Evolutionary conservation across 2,329 filamentous ascomycete species (phyloP).

Genomic region (Trichophyton schoenleinii): DNA sequence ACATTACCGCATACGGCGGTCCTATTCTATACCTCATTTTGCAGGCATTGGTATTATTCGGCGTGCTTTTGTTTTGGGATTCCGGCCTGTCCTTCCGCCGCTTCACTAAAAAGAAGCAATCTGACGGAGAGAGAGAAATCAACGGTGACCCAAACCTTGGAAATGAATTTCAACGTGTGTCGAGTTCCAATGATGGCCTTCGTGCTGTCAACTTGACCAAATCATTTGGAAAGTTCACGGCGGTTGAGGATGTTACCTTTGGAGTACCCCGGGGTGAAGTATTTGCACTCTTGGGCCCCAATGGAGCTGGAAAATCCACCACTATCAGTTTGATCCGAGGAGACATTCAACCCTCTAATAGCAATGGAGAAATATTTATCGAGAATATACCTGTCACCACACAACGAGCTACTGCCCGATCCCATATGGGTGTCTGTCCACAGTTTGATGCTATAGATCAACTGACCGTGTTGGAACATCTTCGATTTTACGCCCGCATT

Average conservation of each 20-base stretch:
- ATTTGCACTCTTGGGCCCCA: conserved; percentile 79
- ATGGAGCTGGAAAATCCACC: conserved; percentile 83
- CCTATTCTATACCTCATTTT: conserved; percentile 72
- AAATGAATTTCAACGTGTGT: conserved; percentile 52
- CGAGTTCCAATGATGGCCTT: conserved; percentile 52
- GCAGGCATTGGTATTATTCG: conserved; percentile 59
- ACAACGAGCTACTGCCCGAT: conserved; percentile 58
- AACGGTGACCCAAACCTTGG: conserved; percentile 47
- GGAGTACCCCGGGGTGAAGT: conserved; percentile 68
- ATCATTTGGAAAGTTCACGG: conserved; percentile 59
- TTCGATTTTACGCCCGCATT: conserved; percentile 75
- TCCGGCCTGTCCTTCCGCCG: conserved; percentile 54
- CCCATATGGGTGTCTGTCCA: conserved; percentile 79
- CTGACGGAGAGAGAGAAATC: conserved; percentile 30
- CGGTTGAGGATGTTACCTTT: conserved; percentile 82
- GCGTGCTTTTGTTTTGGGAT: conserved; percentile 66
- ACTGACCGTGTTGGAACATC: conserved; percentile 79
- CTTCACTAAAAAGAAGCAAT: conserved; percentile 32
- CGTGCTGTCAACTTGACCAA: conserved; percentile 73
- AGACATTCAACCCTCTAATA: conserved; percentile 61
- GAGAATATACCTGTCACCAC: conserved; percentile 64
- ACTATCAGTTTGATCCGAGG: conserved; percentile 81
- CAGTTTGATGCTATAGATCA: conserved; percentile 79
- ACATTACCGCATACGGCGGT: conserved; percentile 63
- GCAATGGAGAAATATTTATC: conserved; percentile 68